Evolutionary conservation across 768 basidiomycete species (phyloP), one percentile per base, ranked within the genome.

Genomic region (Panaeolus cyanescens): DNA sequence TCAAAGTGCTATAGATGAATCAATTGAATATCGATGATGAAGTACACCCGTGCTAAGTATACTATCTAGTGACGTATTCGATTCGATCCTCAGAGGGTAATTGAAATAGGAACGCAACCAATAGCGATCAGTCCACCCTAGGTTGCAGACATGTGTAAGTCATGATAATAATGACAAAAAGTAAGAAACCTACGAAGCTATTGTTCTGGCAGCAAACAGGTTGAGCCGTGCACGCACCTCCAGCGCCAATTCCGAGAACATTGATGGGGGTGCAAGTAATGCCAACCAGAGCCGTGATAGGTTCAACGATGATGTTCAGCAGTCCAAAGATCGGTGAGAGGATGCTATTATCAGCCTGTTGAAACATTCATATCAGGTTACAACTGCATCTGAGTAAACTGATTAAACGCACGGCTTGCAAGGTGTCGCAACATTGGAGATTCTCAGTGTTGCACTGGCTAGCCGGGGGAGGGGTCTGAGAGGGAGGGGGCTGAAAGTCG

Each of bases 161-260:
- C 4, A 17, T n/a, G 37, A 13, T 7, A 20, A 25, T 13, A 13
- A 17, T 28, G 9, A 19, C 15, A 15, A 9, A 12, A 32, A 19
- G 62, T 54, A 61, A 53, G 53, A 63, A 59, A 68, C 69, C 62
- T 37, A 75, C 72, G 66, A 70, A 76, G 1, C 58, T 36, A 59
- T 77, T 73, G 61, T 75, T 59, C 0, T 66, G 32, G 62, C 82
- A 83, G 65, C 83, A 83, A 0, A 80, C 81, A 1, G 63, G 66
- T 54, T 68, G 67, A 22, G 59, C 62, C 39, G 63, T 50, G 61
- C 69, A 66, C 20, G n/a, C 54, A 19, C 39, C n/a, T 19, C 25
- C 19, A 17, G 39, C 55, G 19, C 62, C 65, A 30, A 59, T 22
- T 2, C 63, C 66, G 37, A 69, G 61, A 50, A 55, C 64, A 17